These are phyloP conservation scores for Millerozyma miso DNA, from an alignment of 805 yeast genomes.

Conservation along the genomic window DNA sequence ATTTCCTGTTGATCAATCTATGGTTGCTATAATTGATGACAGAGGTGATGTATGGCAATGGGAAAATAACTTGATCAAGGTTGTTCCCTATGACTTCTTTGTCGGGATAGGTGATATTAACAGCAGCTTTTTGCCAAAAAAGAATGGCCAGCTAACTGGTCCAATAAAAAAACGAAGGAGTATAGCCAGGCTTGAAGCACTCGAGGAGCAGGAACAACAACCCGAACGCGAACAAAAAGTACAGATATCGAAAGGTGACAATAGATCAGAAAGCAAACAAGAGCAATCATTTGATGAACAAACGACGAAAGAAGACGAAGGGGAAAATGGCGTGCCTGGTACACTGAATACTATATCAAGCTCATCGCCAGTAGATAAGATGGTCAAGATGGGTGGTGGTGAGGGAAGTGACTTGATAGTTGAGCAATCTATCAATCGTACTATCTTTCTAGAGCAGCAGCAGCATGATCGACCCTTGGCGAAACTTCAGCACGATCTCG, in stretches of 20 bases:
- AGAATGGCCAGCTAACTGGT: slow-evolving; percentile 51
- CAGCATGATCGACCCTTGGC: slow-evolving; percentile 82
- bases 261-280: slow-evolving; percentile 1
- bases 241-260: slow-evolving; percentile 10
- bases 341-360: neutral
- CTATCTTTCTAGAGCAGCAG: slow-evolving; percentile 71
- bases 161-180: slow-evolving; percentile 61
- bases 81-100: slow-evolving; percentile 91
- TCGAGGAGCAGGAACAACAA: neutral
- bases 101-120: slow-evolving; percentile 98
- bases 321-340: slow-evolving; percentile 1
- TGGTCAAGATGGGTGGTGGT: slow-evolving; percentile 47
- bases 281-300: slow-evolving; percentile 5
- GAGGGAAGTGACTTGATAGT: slow-evolving; percentile 47
- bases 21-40: slow-evolving; percentile 96
- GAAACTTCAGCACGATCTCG: slow-evolving; percentile 70
- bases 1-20: slow-evolving; percentile 92
- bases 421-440: slow-evolving; percentile 59
- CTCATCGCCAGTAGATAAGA: slow-evolving; percentile 44
- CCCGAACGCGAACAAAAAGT: slow-evolving; percentile 7
- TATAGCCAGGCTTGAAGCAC: slow-evolving; percentile 52
- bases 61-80: slow-evolving; percentile 87
- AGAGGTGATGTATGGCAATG: slow-evolving; percentile 99
- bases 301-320: slow-evolving; percentile 6
- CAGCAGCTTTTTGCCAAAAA: slow-evolving; percentile 84